Base-by-base conservation (phyloP, 345 rosid genomes). In the Isatis tinctoria region DNA sequence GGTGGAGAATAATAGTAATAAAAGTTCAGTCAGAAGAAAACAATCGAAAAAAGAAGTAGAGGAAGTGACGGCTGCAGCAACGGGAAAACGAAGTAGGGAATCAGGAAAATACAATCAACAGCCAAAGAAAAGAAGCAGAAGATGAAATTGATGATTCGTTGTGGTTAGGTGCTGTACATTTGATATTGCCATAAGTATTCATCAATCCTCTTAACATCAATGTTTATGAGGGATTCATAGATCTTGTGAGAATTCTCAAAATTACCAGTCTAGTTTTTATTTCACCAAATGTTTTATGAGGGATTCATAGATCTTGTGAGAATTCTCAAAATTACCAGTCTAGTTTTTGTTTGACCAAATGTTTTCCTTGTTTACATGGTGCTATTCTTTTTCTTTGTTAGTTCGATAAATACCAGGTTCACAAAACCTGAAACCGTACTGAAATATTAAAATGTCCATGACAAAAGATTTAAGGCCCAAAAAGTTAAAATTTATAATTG, bases 1-100 rank as follows among this genome's bases (percentile, higher is more conserved):
- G 67, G 82, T 80, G 78, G 87, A 79, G 73, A 70, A 4, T 24
- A 75, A 26, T 3, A 83, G 49, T 7, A 67, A 5, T 10, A 67
- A 67, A 69, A 74, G 76, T 36, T 74, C 82, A 10, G 30, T 65
- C 1, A 90, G 80, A 74, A 77, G 70, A 69, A 44, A 82, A 68
- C 87, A 85, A 53, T 44, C 80, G 28, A 85, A 81, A 81, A 85
- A 79, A 66, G 79, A 51, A 28, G 69, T 56, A 2, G 78, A 78
- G 71, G 41, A 67, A 67, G 48, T 33, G 44, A 20, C 59, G 10
- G 3, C 20, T 59, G 71, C 63, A 8, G 1, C 63, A 41, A 67
- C 80, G 0, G 83, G 78, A 61, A 90, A 90, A 78, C 91, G 88
- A 16, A 75, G 82, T 18, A 85, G 86, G 59, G 88, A 83, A 10